Evolutionary conservation across 2,329 filamentous ascomycete genomes (phyloP).

Genomic region (Colletotrichum nymphaeae): DNA sequence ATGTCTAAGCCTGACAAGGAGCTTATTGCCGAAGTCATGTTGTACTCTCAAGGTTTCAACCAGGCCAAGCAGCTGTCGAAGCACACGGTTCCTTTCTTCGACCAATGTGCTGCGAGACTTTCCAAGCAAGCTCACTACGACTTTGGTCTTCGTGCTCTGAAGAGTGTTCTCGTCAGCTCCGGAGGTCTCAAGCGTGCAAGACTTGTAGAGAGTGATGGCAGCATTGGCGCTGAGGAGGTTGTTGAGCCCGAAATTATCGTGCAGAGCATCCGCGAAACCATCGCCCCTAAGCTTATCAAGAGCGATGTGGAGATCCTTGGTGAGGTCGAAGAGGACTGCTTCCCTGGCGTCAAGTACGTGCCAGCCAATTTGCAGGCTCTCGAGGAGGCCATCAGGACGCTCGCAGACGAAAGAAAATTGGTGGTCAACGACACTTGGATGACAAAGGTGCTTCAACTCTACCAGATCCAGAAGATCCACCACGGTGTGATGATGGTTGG

Average conservation of each 20-base stretch:
- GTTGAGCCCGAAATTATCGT: conserved; percentile 98
- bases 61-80: conserved; percentile 94
- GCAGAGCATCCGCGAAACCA: conserved; percentile 97
- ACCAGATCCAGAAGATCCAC: conserved; percentile 97
- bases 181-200: conserved; percentile 93
- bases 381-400: conserved; percentile 81
- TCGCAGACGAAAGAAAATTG: conserved; percentile 86
- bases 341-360: conserved; percentile 93
- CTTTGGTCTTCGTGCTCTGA: conserved; percentile 95
- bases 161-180: conserved; percentile 98
- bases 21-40: conserved; percentile 99
- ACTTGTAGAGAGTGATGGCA: conserved; percentile 67
- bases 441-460: conserved; percentile 95
- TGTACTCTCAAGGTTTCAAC: conserved; percentile 99
- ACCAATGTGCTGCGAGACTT: conserved; percentile 82
- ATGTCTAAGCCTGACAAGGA: conserved; percentile 99
- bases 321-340: conserved; percentile 83
- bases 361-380: conserved; percentile 87
- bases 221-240: conserved; percentile 73
- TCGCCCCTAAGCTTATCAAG: conserved; percentile 95
- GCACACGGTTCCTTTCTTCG: conserved; percentile 98
- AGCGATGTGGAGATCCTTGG: conserved; percentile 91
- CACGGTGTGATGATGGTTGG: conserved; percentile 99
- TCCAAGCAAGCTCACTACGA: conserved; percentile 99
- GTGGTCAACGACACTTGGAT: conserved; percentile 96